phyloP scores from a whole-genome alignment of 768 basidiomycete genomes.

The Suillus hirtellus region DNA sequence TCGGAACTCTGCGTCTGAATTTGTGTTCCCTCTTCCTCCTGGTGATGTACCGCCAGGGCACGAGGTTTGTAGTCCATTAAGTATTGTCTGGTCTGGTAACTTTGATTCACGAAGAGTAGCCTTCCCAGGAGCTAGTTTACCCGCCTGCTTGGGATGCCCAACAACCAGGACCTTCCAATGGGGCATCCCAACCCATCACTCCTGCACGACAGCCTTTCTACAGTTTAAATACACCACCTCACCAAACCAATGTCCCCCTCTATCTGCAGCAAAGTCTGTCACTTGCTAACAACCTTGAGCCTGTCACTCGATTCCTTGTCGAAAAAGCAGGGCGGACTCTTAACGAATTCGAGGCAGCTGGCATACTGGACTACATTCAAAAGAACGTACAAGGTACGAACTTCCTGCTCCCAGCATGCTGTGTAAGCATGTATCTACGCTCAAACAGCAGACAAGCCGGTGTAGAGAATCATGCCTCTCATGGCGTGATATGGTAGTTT shows the following conservation, averaged over 20 bases:
- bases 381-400: constrained; percentile 48
- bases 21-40: constrained; percentile 20
- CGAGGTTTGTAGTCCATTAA: background rate
- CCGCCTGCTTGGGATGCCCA: constrained; percentile 13
- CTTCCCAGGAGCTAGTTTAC: constrained; percentile 7
- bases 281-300: constrained; percentile 46
- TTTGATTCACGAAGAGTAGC: constrained; percentile 1
- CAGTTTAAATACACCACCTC: constrained; percentile 18
- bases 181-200: constrained; percentile 1
- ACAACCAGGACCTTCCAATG: constrained; percentile 5
- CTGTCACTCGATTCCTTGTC: constrained; percentile 48
- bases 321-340: constrained; percentile 49
- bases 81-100: background rate
- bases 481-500: too few species aligned
- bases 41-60: constrained; percentile 8
- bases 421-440: constrained; percentile 18
- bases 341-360: constrained; percentile 52
- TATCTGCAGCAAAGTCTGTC: constrained; percentile 17
- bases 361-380: constrained; percentile 55
- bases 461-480: too few species aligned
- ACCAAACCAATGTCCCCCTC: background rate
- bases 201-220: constrained; percentile 16
- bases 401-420: constrained; percentile 5
- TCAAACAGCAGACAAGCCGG: constrained; percentile 36
- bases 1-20: constrained; percentile 12